Evolutionary conservation across 148 eudicot species (phyloP), one percentile per base, ranked within the genome.

Genomic region (Drosera capensis): DNA sequence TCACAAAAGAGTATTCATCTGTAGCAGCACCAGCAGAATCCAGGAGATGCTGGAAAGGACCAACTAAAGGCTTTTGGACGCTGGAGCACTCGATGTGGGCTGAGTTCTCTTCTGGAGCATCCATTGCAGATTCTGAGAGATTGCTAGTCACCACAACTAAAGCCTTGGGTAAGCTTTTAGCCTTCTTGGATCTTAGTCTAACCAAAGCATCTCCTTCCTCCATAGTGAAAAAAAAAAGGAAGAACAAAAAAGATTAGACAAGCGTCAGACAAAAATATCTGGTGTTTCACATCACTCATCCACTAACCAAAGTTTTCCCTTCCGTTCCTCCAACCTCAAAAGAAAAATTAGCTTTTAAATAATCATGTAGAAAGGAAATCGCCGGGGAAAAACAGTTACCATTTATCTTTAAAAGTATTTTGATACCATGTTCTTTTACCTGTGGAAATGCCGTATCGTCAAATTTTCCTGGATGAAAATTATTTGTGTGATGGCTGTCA

Each of bases 51-150:
- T n/a, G n/a, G n/a, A n/a, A n/a, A n/a, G n/a, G n/a, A n/a, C n/a
- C n/a, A n/a, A n/a, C n/a, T n/a, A n/a, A n/a, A n/a, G n/a, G n/a
- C n/a, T n/a, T n/a, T n/a, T n/a, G n/a, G n/a, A n/a, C n/a, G n/a
- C n/a, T n/a, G n/a, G n/a, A n/a, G n/a, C n/a, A n/a, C n/a, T n/a
- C n/a, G n/a, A n/a, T n/a, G n/a, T n/a, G n/a, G n/a, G n/a, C n/a
- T n/a, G 96, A 82, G 54, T 68, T 72, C 47, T 57, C 68, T 62
- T 82, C 90, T 57, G 83, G 73, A 46, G 69, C 81, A 63, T 58
- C 44, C 59, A 70, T 82, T 14, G 73, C 77, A 49, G 94, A 82
- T 56, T 87, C 96, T 22, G 96, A 82, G 48, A 87, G 72, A 66
- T 56, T 72, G 68, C 94, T 82, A 47, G 86, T 75, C 61, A 72